Conservation (phyloP, 2,329 filamentous ascomycete species). For the Fusarium sp. region DNA sequence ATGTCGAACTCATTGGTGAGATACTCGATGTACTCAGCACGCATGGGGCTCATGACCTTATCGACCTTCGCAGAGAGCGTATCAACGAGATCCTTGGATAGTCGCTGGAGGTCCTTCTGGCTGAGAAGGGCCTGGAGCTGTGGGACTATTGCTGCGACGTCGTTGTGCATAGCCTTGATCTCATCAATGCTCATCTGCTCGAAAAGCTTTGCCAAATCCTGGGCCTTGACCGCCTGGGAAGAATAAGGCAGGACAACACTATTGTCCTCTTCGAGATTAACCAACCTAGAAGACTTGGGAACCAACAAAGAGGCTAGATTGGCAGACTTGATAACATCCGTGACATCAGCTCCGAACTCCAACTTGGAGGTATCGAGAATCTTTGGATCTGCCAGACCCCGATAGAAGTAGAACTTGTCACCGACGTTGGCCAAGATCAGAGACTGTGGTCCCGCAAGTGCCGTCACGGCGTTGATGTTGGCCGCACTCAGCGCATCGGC, state of each 20-base stretch:
- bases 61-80: conserved; percentile 14
- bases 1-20: background rate
- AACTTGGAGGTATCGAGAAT: conserved; percentile 6
- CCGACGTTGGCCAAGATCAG: background rate
- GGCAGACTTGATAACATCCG: accelerated
- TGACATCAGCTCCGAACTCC: conserved; percentile 12
- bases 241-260: conserved; percentile 9
- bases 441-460: conserved; percentile 23
- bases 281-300: background rate
- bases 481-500: background rate
- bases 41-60: background rate
- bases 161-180: conserved; percentile 11
- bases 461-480: conserved; percentile 11
- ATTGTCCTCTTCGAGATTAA: conserved; percentile 6
- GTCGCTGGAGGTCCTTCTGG: conserved; percentile 8
- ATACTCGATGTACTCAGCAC: conserved; percentile 3
- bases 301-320: background rate
- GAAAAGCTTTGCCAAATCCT: background rate
- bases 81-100: conserved; percentile 7
- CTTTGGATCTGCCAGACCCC: background rate
- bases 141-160: conserved; percentile 12
- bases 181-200: background rate
- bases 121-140: conserved; percentile 11
- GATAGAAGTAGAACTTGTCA: conserved; percentile 17
- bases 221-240: background rate